A percentile compares a stretch with the other conserved stretches of the same genome.
These are phyloP conservation scores for Suhomyces sp. DNA, from an alignment of 805 yeast genomes.

Conservation along the genomic window DNA sequence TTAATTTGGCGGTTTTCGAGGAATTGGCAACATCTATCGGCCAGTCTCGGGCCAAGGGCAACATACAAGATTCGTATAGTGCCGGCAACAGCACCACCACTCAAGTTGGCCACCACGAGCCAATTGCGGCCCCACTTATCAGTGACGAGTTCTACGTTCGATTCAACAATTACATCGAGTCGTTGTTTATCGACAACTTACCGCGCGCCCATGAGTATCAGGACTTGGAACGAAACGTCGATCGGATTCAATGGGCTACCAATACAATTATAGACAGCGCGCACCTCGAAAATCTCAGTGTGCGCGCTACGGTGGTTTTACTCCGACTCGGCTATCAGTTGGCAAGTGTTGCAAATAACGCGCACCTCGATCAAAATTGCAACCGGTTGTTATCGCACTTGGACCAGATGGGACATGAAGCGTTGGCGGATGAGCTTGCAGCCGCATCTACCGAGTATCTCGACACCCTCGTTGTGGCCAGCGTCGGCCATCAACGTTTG, in stretches of 20 bases:
- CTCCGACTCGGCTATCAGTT: slow-evolving; percentile 25
- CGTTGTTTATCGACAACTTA: slow-evolving; percentile 21
- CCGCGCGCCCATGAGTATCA: slow-evolving; percentile 38
- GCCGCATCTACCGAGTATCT: neutral
- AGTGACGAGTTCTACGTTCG: slow-evolving; percentile 19
- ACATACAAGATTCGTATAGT: neutral
- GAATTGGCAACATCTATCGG: slow-evolving; percentile 2
- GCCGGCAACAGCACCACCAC: neutral
- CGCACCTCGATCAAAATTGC: neutral
- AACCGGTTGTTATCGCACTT: neutral
- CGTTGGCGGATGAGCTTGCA: neutral
- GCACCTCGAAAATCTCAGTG: neutral
- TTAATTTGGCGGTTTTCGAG: slow-evolving; percentile 16
- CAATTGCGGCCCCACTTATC: slow-evolving; percentile 8
- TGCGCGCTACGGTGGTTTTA: slow-evolving; percentile 13
- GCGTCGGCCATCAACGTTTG: neutral
- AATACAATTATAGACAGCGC: neutral
- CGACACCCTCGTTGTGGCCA: slow-evolving; percentile 5
- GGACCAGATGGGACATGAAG: neutral
- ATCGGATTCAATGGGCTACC: slow-evolving; percentile 17
- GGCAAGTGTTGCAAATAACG: slow-evolving; percentile 10
- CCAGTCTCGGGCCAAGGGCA: neutral
- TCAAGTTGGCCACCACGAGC: neutral
- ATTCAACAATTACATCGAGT: slow-evolving; percentile 27
- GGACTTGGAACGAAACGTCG: slow-evolving; percentile 27